Evolutionary conservation across 1,284 basidiomycete species (phyloP).

Genomic region (Malassezia japonica): DNA sequence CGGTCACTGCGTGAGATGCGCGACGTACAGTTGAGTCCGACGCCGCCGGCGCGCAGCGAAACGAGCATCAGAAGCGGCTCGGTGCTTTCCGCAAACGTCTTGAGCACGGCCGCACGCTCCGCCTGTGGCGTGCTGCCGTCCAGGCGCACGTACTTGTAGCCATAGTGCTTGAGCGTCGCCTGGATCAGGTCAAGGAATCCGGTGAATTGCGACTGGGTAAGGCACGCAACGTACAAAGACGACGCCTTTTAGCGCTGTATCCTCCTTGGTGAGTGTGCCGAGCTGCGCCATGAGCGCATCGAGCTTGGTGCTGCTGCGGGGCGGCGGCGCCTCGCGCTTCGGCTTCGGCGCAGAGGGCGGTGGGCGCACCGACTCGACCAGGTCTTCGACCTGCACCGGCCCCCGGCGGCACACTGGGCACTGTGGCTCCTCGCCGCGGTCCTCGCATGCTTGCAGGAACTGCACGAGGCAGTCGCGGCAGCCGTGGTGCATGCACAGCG

Average conservation of each 20-base stretch:
- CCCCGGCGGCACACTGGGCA: slow-evolving; percentile 40
- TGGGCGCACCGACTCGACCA: slow-evolving; percentile 51
- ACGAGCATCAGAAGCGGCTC: slow-evolving; percentile 80
- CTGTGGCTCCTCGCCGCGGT: slow-evolving; percentile 57
- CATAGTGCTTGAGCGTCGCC: slow-evolving; percentile 23
- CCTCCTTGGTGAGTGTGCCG: slow-evolving; percentile 54
- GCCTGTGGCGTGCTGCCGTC: slow-evolving; percentile 87
- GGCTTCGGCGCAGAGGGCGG: slow-evolving; percentile 15
- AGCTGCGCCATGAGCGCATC: slow-evolving; percentile 64
- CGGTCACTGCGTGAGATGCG: slow-evolving; percentile 18
- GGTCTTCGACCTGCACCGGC: slow-evolving; percentile 54
- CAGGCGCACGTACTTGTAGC: slow-evolving; percentile 51
- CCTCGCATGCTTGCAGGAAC: slow-evolving; percentile 59
- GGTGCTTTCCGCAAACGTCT: slow-evolving; percentile 64
- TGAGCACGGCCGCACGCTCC: slow-evolving; percentile 65
- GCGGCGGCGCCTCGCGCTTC: slow-evolving; percentile 50
- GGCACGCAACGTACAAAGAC: slow-evolving; percentile 28
- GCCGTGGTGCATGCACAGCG: slow-evolving; percentile 47
- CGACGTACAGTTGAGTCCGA: slow-evolving; percentile 54
- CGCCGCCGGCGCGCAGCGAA: slow-evolving; percentile 85
- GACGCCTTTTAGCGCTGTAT: slow-evolving; percentile 42
- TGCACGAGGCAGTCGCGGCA: slow-evolving; percentile 74
- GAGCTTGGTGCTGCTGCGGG: slow-evolving; percentile 76
- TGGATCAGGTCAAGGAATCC: slow-evolving; percentile 48
- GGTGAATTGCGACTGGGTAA: slow-evolving; percentile 48